phyloP scores from a whole-genome alignment of 306 rosid genomes.

The Sphenostylis stenocarpa region DNA sequence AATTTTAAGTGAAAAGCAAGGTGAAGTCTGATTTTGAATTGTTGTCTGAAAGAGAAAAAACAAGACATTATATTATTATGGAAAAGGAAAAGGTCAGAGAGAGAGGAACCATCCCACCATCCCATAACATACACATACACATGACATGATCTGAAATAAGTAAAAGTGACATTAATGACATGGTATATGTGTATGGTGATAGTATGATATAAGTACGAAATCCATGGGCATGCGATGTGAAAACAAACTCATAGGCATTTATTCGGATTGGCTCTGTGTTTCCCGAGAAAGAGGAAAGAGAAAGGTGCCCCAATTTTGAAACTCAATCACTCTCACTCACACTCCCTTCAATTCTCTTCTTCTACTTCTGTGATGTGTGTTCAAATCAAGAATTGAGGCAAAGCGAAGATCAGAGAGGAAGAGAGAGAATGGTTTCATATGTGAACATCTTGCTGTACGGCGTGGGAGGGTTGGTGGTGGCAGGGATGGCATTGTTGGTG shows the following conservation, averaged over 20 bases:
- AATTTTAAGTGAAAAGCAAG: too few relatives aligned
- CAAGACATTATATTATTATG: background rate
- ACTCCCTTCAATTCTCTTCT: background rate
- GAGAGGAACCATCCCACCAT: background rate
- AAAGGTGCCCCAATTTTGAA: conserved; percentile 14
- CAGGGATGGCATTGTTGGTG: conserved; percentile 92
- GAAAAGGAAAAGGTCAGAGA: background rate
- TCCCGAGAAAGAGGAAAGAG: conserved; percentile 24
- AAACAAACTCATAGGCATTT: background rate
- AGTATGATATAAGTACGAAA: background rate
- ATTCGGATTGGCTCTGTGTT: conserved; percentile 3
- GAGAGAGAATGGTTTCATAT: conserved; percentile 68
- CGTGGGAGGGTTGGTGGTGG: conserved; percentile 79
- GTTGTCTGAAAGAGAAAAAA: too few relatives aligned
- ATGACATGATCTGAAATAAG: background rate
- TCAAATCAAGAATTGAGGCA: background rate
- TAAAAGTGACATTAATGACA: background rate
- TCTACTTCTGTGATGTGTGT: background rate
- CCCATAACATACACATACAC: background rate
- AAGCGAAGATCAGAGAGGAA: background rate
- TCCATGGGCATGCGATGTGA: background rate
- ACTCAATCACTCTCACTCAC: background rate
- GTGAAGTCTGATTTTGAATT: too few relatives aligned
- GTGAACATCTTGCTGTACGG: conserved; percentile 69
- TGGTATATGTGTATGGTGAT: background rate